These are phyloP conservation scores for Calonectria leucothoes DNA, from an alignment of 2,329 filamentous ascomycete genomes.

Conservation along the genomic window DNA sequence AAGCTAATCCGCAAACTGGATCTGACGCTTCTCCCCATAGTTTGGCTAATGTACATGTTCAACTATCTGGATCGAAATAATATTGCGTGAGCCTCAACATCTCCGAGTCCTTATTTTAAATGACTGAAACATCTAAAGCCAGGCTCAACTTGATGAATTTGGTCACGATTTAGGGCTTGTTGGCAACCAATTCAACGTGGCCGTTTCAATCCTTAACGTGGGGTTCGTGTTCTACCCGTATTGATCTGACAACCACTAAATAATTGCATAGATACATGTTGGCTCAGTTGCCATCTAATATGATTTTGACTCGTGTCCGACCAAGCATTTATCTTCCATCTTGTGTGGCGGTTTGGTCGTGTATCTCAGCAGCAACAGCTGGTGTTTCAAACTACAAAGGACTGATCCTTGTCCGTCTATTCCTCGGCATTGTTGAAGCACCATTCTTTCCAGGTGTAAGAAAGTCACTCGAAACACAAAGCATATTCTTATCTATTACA, in stretches of 20 bases:
- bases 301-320: constrained; percentile 29
- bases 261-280: constrained; percentile 12
- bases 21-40: constrained; percentile 38
- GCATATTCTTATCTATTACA: not conserved
- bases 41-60: constrained; percentile 41
- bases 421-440: constrained; percentile 38
- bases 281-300: constrained; percentile 27
- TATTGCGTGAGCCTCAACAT: constrained; percentile 27
- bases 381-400: constrained; percentile 19
- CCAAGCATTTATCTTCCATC: constrained; percentile 32
- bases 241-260: not conserved
- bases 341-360: constrained; percentile 36
- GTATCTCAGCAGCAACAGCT: constrained; percentile 34
- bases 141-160: constrained; percentile 36
- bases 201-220: constrained; percentile 40
- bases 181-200: constrained; percentile 39
- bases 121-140: constrained; percentile 14
- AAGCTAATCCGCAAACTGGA: constrained; percentile 38
- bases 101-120: too few relatives aligned
- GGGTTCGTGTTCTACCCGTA: constrained; percentile 16
- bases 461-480: not conserved
- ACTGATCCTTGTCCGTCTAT: constrained; percentile 29
- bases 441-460: constrained; percentile 34
- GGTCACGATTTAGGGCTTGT: constrained; percentile 38
- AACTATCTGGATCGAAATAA: constrained; percentile 41